These are phyloP conservation scores for Fraxinus greggii DNA, from an alignment of 305 asterid genomes.

Conservation along the genomic window DNA sequence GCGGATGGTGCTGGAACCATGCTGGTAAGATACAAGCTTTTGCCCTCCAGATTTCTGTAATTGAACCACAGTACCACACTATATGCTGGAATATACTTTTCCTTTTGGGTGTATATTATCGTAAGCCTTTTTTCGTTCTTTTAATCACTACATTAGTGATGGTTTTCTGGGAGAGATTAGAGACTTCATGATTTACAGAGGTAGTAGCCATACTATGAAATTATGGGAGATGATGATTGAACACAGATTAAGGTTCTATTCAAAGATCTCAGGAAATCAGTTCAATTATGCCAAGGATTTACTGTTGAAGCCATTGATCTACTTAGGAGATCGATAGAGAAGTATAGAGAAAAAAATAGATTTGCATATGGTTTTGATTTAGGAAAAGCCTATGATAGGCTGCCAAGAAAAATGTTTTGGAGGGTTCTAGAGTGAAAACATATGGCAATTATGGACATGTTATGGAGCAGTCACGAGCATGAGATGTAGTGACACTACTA, in stretches of 20 bases:
- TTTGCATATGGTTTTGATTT: not conserved
- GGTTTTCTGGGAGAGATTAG: not conserved
- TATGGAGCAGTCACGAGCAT: not conserved
- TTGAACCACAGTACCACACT: conserved; percentile 2
- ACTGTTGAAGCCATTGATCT: not conserved
- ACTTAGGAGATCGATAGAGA: not conserved
- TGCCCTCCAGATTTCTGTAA: conserved; percentile 4
- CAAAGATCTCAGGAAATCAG: not conserved
- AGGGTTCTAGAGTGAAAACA: not conserved
- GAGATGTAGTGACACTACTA: not conserved
- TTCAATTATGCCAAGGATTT: not conserved
- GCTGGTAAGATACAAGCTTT: conserved; percentile 55
- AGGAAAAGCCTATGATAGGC: not conserved
- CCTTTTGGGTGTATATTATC: not conserved
- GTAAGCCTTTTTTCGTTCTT: not conserved
- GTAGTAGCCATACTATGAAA: not conserved
- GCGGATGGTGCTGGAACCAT: conserved; percentile 96
- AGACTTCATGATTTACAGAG: not conserved
- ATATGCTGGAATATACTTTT: not conserved
- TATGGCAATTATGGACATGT: not conserved
- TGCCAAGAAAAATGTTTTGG: not conserved
- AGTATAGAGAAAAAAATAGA: not conserved
- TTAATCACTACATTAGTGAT: not conserved
- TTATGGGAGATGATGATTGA: not conserved
- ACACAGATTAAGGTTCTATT: not conserved